Evolutionary conservation across 2,329 filamentous ascomycete genomes (phyloP).

Genomic region (Pestalotiopsis sp.): DNA sequence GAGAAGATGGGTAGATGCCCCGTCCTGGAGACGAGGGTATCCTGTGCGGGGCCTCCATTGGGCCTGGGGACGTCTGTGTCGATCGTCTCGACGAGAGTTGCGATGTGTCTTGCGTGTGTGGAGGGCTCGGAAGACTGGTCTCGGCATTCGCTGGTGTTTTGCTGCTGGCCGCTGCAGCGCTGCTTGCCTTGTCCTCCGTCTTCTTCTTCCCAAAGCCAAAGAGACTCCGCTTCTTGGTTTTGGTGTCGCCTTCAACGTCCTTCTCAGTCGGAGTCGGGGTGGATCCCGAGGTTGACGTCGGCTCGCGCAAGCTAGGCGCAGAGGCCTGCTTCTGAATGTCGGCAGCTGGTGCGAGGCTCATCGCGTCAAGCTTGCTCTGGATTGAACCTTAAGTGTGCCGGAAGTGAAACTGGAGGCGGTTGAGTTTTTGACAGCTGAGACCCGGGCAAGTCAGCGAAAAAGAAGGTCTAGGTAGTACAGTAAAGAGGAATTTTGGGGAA

Average conservation of each 20-base stretch:
- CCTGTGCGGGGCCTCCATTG: slow-evolving; percentile 45
- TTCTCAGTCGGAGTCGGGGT: slow-evolving; percentile 33
- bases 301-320: slow-evolving; percentile 27
- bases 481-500: neutral
- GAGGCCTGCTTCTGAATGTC: slow-evolving; percentile 28
- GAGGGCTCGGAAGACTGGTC: slow-evolving; percentile 36
- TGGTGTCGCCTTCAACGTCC: slow-evolving; percentile 33
- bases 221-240: slow-evolving; percentile 57
- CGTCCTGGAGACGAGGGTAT: slow-evolving; percentile 67
- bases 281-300: slow-evolving; percentile 27
- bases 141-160: slow-evolving; percentile 33
- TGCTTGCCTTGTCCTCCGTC: slow-evolving; percentile 41
- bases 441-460: neutral
- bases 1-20: slow-evolving; percentile 68
- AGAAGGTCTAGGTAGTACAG: neutral
- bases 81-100: slow-evolving; percentile 39
- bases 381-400: slow-evolving; percentile 4
- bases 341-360: slow-evolving; percentile 34
- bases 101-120: slow-evolving; percentile 31
- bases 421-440: slow-evolving; percentile 4
- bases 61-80: slow-evolving; percentile 44
- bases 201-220: slow-evolving; percentile 68
- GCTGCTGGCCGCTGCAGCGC: slow-evolving; percentile 21
- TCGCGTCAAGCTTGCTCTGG: slow-evolving; percentile 17
- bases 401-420: neutral